Evolutionary conservation across 2,329 filamentous ascomycete genomes (phyloP), one percentile per base, ranked within the genome.

Genomic region (Xylaria sp.): DNA sequence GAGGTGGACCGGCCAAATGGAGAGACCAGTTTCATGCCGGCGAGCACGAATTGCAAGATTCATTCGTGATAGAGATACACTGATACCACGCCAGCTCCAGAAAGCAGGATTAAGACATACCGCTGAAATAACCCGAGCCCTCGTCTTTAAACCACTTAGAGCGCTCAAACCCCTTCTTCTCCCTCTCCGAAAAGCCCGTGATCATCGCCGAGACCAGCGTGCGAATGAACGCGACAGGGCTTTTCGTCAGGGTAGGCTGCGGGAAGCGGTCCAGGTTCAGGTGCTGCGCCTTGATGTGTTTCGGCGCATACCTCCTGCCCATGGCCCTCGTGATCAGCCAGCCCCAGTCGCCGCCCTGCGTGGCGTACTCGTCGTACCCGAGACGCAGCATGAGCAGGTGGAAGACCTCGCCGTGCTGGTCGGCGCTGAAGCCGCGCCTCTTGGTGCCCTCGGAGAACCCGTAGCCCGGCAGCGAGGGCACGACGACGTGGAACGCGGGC

Each of bases 261-360:
- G 63, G 63, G 39, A 53, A 72, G 23, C 10, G 8, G 18, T 67
- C 64, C 13, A 66, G 15, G 18, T 72, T 70, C 46, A 72, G 20
- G 36, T 72, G 71, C 56, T 72, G 71, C 32, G 67, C 71, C 55
- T 72, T 72, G 36, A 72, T 30, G 34, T 70, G 57, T 5, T n/a
- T 25, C 15, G 71, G 71, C 30, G 71, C 69, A 25, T 71, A 72
- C 0, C 34, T 9, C n/a, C 74, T 0, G 78, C 82, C 71, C 88
- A 88, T 50, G 83, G 82, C 5, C 85, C 89, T 71, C 88, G 87
- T 48, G 50, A 72, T 68, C 12, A 71, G 81, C 76, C 84, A 89
- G 13, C 90, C 91, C 89, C 89, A 92, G 75, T 93, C 90, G 39
- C 91, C 91, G 61, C 87, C 89, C 78, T 90, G 85, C 1, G 81